A percentile compares a stretch with the other conserved stretches of the same genome.
These are phyloP conservation scores for Cudoniella acicularis DNA, from an alignment of 495 filamentous ascomycete species.

Conservation along the genomic window DNA sequence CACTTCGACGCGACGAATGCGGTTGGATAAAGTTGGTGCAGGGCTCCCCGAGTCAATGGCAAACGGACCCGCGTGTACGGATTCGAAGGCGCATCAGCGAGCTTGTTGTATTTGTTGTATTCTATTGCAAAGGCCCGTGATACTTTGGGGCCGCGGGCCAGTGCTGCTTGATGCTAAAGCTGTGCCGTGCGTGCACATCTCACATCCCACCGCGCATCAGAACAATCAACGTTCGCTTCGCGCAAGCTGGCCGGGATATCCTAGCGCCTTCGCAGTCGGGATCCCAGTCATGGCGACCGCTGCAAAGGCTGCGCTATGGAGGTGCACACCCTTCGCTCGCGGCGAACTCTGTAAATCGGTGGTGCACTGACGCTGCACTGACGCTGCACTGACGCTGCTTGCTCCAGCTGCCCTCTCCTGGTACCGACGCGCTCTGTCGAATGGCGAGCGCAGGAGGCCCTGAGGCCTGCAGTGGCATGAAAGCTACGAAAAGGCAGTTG, in stretches of 20 bases:
- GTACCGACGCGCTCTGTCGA: background rate
- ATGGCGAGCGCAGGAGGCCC: no score
- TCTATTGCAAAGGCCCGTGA: background rate
- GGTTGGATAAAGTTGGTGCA: background rate
- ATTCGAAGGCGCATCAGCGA: background rate
- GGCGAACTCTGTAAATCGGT: no score
- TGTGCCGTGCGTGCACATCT: background rate
- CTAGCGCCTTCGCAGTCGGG: background rate
- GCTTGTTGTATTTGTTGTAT: background rate
- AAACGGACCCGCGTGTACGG: background rate
- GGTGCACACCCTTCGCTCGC: no score
- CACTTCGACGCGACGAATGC: background rate
- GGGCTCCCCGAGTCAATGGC: background rate
- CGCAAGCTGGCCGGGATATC: no score
- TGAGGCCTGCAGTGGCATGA: background rate
- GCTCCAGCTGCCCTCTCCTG: no score
- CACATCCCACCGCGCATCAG: background rate
- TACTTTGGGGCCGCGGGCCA: background rate
- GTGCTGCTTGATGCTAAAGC: no score
- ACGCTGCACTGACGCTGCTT: no score
- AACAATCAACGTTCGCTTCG: background rate
- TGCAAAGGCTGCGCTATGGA: background rate
- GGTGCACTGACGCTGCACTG: no score
- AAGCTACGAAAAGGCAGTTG: background rate
- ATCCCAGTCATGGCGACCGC: background rate